Evolutionary conservation across 2,329 filamentous ascomycete species (phyloP).

Genomic region (Boeremia exigua): DNA sequence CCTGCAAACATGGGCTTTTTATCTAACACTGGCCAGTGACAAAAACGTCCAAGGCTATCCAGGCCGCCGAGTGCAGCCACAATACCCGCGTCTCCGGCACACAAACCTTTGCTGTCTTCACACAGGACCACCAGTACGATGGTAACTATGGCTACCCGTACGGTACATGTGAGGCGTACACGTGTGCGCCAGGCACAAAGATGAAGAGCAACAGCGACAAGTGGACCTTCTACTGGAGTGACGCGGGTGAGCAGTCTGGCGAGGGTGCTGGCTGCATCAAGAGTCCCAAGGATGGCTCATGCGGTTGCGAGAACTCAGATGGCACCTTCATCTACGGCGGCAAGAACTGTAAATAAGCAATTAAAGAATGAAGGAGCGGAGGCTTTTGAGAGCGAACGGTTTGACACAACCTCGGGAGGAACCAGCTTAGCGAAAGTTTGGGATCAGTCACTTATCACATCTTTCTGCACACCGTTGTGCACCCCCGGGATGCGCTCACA

Average conservation of each 20-base stretch:
- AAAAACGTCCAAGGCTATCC: conserved; percentile 47
- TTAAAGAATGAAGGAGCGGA: not conserved
- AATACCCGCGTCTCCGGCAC: conserved; percentile 47
- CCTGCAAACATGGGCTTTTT: not conserved
- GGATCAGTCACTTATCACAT: no score
- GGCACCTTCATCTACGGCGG: conserved; percentile 30
- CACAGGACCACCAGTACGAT: conserved; percentile 56
- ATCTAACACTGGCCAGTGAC: conserved; percentile 21
- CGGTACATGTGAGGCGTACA: conserved; percentile 51
- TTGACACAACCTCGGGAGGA: no score
- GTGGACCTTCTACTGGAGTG: conserved; percentile 35
- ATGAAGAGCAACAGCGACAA: conserved; percentile 23
- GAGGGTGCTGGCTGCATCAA: conserved; percentile 38
- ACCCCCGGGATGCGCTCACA: no score
- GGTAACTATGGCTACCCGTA: conserved; percentile 53
- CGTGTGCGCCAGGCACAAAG: conserved; percentile 22
- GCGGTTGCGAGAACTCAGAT: conserved; percentile 36
- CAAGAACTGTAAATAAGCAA: conserved; percentile 2
- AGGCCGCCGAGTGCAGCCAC: conserved; percentile 53
- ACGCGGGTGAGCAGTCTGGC: conserved; percentile 24
- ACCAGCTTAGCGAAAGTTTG: no score
- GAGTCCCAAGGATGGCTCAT: conserved; percentile 31
- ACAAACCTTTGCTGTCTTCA: conserved; percentile 52
- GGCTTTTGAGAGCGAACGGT: no score
- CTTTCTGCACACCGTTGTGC: no score